Percentiles rank a stretch among this genome's conserved stretches.
Evolutionary conservation across 768 basidiomycete genomes (phyloP).

Genomic region (Amanita molliuscula): DNA sequence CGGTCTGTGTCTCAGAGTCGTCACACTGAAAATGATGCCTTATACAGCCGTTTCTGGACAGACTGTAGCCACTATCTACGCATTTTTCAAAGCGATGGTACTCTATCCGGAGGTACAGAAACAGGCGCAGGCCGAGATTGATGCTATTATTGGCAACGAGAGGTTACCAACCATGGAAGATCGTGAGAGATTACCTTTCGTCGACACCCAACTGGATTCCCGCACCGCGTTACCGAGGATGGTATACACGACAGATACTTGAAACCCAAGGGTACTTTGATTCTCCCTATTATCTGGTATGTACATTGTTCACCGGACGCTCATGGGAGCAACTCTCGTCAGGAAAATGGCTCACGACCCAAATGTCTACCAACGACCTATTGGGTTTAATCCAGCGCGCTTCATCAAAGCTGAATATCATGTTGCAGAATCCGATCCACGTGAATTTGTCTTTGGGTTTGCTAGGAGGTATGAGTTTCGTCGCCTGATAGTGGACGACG

Average conservation of each 20-base stretch:
- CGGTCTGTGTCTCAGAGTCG: background rate
- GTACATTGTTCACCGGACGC: background rate
- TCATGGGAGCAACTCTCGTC: background rate
- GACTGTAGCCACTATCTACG: conserved; percentile 29
- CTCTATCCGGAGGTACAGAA: conserved; percentile 26
- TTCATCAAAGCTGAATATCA: conserved; percentile 27
- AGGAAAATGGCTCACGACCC: conserved; percentile 36
- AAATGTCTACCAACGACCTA: conserved; percentile 29
- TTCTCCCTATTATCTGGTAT: conserved; percentile 25
- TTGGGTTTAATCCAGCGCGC: conserved; percentile 35
- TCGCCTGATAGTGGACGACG: background rate
- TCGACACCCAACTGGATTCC: conserved; percentile 24
- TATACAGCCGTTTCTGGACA: conserved; percentile 9
- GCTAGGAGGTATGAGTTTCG: conserved; percentile 29
- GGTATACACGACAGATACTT: conserved; percentile 32
- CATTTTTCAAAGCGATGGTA: conserved; percentile 30
- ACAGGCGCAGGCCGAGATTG: conserved; percentile 33
- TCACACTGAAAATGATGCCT: background rate
- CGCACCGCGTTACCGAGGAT: conserved; percentile 33
- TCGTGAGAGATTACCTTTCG: conserved; percentile 28
- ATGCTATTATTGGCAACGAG: conserved; percentile 26
- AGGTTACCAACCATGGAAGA: conserved; percentile 31
- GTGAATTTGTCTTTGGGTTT: conserved; percentile 41
- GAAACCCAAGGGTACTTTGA: conserved; percentile 29
- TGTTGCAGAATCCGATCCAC: conserved; percentile 31